Percentiles rank a stretch among this genome's conserved stretches.
Evolutionary conservation across 1,284 basidiomycete species (phyloP).

Genomic region (Anthracocystis walkeri): DNA sequence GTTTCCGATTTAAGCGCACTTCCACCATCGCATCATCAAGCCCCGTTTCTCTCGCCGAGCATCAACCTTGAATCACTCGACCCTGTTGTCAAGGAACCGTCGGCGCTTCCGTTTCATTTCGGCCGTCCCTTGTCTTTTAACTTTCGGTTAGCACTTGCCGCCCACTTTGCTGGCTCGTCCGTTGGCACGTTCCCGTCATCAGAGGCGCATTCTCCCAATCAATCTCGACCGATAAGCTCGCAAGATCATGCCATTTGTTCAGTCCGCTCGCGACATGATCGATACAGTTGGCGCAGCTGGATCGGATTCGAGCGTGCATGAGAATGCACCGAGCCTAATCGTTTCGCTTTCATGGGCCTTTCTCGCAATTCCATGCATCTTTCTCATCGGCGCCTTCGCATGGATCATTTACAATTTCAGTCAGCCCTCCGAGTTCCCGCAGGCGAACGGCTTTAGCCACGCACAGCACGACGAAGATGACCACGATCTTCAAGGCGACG

Average conservation of each 20-base stretch:
- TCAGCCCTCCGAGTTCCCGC: slow-evolving; percentile 32
- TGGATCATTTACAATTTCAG: slow-evolving; percentile 45
- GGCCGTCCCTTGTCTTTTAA: too few relatives aligned
- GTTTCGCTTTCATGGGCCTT: slow-evolving; percentile 46
- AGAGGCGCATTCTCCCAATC: background rate
- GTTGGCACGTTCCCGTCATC: background rate
- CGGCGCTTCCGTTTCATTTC: too few relatives aligned
- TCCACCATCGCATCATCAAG: too few relatives aligned
- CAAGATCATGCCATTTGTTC: slow-evolving; percentile 18
- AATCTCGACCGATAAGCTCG: background rate
- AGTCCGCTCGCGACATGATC: slow-evolving; percentile 7
- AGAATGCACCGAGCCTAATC: slow-evolving; percentile 32
- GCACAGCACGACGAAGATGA: slow-evolving; percentile 16
- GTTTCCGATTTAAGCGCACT: too few relatives aligned
- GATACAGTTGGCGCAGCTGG: slow-evolving; percentile 6
- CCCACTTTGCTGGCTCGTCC: background rate
- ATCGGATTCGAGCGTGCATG: slow-evolving; percentile 17
- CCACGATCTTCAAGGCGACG: slow-evolving; percentile 7
- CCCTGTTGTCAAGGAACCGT: too few relatives aligned
- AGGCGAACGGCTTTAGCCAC: slow-evolving; percentile 21
- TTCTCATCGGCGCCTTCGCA: slow-evolving; percentile 32
- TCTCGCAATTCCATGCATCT: slow-evolving; percentile 42
- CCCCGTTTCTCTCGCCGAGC: too few relatives aligned
- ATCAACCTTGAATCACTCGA: background rate
- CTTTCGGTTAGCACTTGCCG: too few relatives aligned